Percentiles rank a stretch among this genome's conserved stretches.
Conservation (phyloP, 345 rosid species). For the Populus davidiana region DNA sequence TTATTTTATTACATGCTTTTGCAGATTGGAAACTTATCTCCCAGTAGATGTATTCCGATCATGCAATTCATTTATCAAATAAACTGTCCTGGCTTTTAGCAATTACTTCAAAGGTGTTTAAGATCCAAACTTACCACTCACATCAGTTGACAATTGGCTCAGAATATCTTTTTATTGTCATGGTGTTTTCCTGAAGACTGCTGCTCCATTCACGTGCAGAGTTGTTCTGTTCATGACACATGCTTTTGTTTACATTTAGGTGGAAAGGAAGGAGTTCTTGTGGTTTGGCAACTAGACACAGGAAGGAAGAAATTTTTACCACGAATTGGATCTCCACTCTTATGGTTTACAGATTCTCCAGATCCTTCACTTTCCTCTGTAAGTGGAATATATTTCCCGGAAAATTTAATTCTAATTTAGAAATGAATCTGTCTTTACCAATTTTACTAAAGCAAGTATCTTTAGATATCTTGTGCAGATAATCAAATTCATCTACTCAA, state of each 20-base stretch:
- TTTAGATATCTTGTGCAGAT: constrained; percentile 94
- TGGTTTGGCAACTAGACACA: constrained; percentile 93
- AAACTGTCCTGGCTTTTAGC: neutral
- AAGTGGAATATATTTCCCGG: constrained; percentile 25
- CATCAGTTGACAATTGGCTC: neutral
- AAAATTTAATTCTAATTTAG: neutral
- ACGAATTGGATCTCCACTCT: constrained; percentile 86
- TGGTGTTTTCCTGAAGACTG: neutral
- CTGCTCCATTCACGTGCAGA: neutral
- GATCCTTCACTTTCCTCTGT: constrained; percentile 88
- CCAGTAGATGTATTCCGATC: neutral
- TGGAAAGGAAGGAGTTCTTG: constrained; percentile 97
- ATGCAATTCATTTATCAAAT: neutral
- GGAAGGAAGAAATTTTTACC: constrained; percentile 96
- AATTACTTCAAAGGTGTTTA: neutral
- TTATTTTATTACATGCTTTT: neutral
- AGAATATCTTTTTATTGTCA: neutral
- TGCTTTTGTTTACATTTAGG: constrained; percentile 43
- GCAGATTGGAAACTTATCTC: neutral
- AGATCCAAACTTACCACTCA: neutral
- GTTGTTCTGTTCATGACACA: constrained; percentile 1
- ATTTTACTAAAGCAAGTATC: constrained; percentile 26
- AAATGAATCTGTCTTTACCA: neutral
- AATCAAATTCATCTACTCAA: constrained; percentile 86
- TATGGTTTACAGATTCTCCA: constrained; percentile 64